Conservation (phyloP, 225 moss, liverwort and hornwort genomes). For the Straminergon stramineum region DNA sequence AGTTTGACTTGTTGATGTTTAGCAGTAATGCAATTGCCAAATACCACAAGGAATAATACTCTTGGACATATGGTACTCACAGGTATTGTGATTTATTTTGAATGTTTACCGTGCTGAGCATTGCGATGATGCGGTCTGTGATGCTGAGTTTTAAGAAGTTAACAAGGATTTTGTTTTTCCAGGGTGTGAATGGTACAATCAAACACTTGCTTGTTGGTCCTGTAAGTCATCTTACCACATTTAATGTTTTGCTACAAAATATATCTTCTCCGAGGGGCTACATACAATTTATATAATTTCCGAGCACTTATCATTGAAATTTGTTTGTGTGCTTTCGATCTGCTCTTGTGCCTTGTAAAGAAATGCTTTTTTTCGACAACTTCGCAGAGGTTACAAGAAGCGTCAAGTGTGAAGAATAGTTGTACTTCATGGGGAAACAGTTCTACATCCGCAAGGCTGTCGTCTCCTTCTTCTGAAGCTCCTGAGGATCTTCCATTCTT, state of each 20-base stretch:
- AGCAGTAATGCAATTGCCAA: slow-evolving; percentile 41
- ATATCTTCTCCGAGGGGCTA: neutral
- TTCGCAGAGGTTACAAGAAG: neutral
- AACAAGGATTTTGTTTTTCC: neutral
- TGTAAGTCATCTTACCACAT: slow-evolving; percentile 7
- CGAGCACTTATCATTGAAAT: neutral
- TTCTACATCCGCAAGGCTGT: neutral
- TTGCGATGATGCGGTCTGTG: neutral
- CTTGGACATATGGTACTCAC: neutral
- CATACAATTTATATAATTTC: neutral
- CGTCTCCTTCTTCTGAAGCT: neutral
- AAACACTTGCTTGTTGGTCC: slow-evolving; percentile 26
- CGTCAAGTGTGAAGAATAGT: neutral
- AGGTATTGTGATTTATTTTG: neutral
- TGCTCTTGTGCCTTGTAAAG: neutral
- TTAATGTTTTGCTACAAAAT: neutral
- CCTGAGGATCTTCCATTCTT: neutral
- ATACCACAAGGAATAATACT: slow-evolving; percentile 32
- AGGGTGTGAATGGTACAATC: slow-evolving; percentile 45
- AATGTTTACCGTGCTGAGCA: neutral
- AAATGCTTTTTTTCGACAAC: neutral
- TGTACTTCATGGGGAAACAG: neutral
- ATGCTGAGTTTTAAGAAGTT: neutral
- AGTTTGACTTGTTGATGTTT: slow-evolving; percentile 45
- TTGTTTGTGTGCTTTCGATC: neutral